A percentile compares a stretch with the other conserved stretches of the same genome.
phyloP scores from a whole-genome alignment of 176 grass and related monocot species.

The Leersia perrieri region DNA sequence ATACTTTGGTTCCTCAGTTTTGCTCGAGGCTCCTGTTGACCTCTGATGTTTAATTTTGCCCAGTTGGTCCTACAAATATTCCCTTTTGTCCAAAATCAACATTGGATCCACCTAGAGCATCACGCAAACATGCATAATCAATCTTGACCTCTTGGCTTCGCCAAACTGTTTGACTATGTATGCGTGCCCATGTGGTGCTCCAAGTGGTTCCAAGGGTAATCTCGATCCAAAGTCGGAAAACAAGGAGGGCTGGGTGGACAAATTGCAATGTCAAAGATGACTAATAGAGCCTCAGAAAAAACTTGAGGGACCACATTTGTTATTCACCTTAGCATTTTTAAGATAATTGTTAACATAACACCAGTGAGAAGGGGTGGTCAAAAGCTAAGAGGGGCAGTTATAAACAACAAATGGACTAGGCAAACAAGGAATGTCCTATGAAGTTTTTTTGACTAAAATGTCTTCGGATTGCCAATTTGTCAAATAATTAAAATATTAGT shows the following conservation, averaged over 20 bases:
- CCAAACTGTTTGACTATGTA: neutral
- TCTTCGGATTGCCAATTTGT: neutral
- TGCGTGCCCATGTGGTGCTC: neutral
- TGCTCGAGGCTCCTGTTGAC: neutral
- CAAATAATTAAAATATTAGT: neutral
- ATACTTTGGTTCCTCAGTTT: neutral
- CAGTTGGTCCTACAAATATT: neutral
- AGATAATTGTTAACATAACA: too few species aligned
- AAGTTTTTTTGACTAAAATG: neutral
- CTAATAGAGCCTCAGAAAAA: too few species aligned
- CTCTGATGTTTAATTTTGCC: neutral
- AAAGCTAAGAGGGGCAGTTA: neutral
- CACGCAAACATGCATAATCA: neutral
- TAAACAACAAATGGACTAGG: neutral
- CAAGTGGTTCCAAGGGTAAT: neutral
- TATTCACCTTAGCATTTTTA: too few species aligned
- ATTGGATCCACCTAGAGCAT: neutral
- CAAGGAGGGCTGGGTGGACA: neutral
- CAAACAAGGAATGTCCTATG: neutral
- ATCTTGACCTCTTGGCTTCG: neutral
- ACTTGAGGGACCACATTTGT: too few species aligned
- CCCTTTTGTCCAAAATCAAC: neutral
- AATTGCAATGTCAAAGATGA: neutral
- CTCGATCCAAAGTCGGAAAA: neutral
- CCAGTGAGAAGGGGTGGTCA: neutral